A percentile compares a stretch with the other conserved stretches of the same genome.
Evolutionary conservation across 2,329 filamentous ascomycete genomes (phyloP).

Genomic region (Fusarium humuli): DNA sequence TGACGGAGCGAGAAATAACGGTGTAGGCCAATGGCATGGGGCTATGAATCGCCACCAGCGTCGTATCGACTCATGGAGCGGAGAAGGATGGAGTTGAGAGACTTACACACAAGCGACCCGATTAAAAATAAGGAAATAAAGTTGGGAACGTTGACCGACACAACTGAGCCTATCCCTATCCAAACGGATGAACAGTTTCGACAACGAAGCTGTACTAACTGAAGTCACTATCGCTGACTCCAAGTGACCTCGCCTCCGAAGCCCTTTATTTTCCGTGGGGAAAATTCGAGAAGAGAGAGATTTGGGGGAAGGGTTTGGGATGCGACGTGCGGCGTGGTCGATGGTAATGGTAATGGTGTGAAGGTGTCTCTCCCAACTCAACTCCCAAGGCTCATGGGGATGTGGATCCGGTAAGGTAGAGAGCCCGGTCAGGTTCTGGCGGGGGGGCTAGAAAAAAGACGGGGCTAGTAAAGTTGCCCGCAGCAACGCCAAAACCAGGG

Average conservation of each 20-base stretch:
- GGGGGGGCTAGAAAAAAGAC: constrained; percentile 25
- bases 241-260: constrained; percentile 29
- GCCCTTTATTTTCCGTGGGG: constrained; percentile 27
- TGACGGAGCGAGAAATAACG: constrained; percentile 24
- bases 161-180: constrained; percentile 9
- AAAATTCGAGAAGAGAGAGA: constrained; percentile 32
- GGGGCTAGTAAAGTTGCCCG: constrained; percentile 44
- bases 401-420: constrained; percentile 29
- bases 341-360: constrained; percentile 34
- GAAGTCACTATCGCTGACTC: constrained; percentile 27
- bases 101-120: constrained; percentile 42
- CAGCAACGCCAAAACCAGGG: constrained; percentile 42
- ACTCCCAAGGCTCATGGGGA: constrained; percentile 22
- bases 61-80: constrained; percentile 34
- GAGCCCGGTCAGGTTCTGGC: constrained; percentile 13
- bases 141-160: constrained; percentile 18
- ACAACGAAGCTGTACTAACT: constrained; percentile 23
- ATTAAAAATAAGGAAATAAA: constrained; percentile 23
- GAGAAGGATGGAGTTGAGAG: constrained; percentile 13
- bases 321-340: constrained; percentile 36
- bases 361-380: neutral
- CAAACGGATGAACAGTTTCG: constrained; percentile 6
- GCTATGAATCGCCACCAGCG: constrained; percentile 51
- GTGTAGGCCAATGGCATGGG: constrained; percentile 38
- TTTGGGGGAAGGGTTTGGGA: constrained; percentile 40